Base-by-base conservation (phyloP, 192 early-diverging fungal species). In the Coemansia sp. region DNA sequence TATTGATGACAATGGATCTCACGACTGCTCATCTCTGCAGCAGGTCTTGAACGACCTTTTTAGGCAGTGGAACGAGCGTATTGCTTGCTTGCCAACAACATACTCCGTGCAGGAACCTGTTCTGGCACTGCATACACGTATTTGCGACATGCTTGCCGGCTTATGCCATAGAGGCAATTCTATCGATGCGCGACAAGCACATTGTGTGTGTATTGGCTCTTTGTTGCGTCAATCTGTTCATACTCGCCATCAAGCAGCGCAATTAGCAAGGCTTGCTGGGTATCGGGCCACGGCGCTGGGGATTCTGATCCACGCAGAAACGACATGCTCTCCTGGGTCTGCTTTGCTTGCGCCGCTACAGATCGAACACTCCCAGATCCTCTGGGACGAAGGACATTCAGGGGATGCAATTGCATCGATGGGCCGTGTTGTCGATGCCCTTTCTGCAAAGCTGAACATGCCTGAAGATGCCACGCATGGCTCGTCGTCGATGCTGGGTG, bases 81-180 rank as follows among this genome's bases (percentile, higher is more conserved):
- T 75, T 4, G 63, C 59, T 16, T 70, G 67, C 21, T 37, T 83
- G 64, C 75, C 72, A 18, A 26, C 68, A 12, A 51, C 39, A 3
- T 78, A 83, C 48, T 51, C 72, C 1, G 68, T 63, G 15, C 81
- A 83, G 39, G 81, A 83, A 58, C 81, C 81, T 0, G 66, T 83
- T 40, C 59, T 83, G 30, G 68, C 77, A 42, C 66, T 83, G 25
- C 81, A 83, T n/a, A 56, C 66, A 7, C 65, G 67, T 12, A 56
- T 83, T 12, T 78, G 71, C 52, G 68, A 69, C 35, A 66, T 75
- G 33, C 55, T 83, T 31, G 20, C 31, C 2, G 56, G 30, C 7
- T 57, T 30, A n/a, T 34, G 31, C 12, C 57, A 33, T 26, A 61
- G 0, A n/a, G 15, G 28, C 35, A 51, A 23, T 43, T 8, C 18